phyloP scores from a whole-genome alignment of 164 flowering plant species.

The Stephania yunnanensis region DNA sequence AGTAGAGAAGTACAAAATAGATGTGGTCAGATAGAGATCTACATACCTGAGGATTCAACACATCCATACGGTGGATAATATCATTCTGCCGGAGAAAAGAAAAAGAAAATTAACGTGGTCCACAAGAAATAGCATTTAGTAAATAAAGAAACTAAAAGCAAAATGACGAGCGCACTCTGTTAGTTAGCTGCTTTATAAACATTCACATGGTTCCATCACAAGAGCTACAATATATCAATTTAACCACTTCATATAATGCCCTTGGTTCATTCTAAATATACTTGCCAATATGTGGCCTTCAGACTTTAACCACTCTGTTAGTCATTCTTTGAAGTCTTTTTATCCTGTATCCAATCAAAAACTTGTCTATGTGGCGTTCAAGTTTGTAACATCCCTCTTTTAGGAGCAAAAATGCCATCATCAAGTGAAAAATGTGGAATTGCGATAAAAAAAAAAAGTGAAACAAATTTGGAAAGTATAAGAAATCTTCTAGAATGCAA shows the following conservation, averaged over 20 bases:
- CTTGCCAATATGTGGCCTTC: not conserved
- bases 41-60: constrained; percentile 85
- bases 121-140: not conserved
- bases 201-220: not conserved
- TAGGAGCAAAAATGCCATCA: not conserved
- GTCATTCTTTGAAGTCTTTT: not conserved
- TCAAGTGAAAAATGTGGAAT: not conserved
- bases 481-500: not conserved
- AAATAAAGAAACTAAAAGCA: not conserved
- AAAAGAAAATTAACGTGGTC: not conserved
- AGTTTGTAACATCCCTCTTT: not conserved
- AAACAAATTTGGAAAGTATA: not conserved
- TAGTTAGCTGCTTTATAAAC: not conserved
- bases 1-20: not conserved
- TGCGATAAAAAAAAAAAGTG: not conserved
- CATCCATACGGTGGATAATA: constrained; percentile 50
- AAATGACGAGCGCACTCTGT: not conserved
- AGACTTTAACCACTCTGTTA: not conserved
- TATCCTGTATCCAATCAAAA: not conserved
- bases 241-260: not conserved
- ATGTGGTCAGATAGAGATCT: constrained; percentile 26
- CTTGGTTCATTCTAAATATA: not conserved
- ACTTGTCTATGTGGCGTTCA: not conserved
- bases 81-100: constrained; percentile 44
- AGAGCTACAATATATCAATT: not conserved